Evolutionary conservation across 805 yeast species (phyloP).

Genomic region (Sugiyamaella smithiae): DNA sequence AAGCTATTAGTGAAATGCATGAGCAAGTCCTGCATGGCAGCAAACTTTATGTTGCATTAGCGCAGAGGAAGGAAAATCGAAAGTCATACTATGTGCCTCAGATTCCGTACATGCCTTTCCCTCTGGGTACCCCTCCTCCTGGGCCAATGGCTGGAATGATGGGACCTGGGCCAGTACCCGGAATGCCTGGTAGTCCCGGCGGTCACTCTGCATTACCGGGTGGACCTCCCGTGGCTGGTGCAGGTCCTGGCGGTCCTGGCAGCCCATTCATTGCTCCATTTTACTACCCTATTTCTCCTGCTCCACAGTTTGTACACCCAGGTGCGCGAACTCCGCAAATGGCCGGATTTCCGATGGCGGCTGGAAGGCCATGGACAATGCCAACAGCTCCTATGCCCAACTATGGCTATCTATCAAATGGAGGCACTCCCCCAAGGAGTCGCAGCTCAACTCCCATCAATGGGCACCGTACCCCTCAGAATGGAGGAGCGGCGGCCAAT

Average conservation of each 20-base stretch:
- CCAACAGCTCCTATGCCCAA: neutral
- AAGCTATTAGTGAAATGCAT: constrained; percentile 64
- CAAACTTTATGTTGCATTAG: constrained; percentile 66
- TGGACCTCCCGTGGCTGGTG: neutral
- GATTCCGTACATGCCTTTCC: neutral
- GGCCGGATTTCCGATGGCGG: neutral
- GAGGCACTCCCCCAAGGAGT: neutral
- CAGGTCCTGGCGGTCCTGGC: neutral
- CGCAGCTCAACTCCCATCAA: constrained; percentile 11
- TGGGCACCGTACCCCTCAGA: neutral
- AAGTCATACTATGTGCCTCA: neutral
- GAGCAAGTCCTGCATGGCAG: constrained; percentile 51
- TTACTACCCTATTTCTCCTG: constrained; percentile 9
- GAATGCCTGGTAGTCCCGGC: constrained; percentile 1
- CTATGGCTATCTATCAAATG: constrained; percentile 3
- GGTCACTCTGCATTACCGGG: neutral
- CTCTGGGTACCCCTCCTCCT: neutral
- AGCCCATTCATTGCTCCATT: constrained; percentile 9
- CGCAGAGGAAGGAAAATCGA: constrained; percentile 47
- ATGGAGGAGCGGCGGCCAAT: neutral
- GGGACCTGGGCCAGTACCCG: neutral
- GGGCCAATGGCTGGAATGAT: neutral
- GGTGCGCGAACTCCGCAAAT: neutral
- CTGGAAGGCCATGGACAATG: neutral
- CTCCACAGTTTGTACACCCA: constrained; percentile 1